Evolutionary conservation across 257 asterid genomes (phyloP).

Genomic region (Primulina huaijiensis): DNA sequence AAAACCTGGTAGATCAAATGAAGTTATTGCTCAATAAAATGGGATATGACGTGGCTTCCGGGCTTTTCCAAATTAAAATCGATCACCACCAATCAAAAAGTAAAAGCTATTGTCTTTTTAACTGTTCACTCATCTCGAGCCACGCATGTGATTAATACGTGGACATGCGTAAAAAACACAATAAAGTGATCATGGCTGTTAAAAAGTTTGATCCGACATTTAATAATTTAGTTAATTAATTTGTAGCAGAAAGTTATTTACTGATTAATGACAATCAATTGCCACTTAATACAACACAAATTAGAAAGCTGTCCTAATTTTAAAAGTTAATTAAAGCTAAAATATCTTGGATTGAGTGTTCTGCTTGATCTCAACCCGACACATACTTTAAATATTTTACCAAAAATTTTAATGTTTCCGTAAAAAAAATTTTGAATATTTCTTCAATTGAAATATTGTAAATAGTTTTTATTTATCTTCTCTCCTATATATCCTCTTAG

Average conservation of each 20-base stretch:
- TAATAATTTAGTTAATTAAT: too few relatives aligned
- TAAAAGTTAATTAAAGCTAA: slow-evolving; percentile 16
- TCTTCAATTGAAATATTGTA: too few relatives aligned
- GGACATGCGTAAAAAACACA: slow-evolving; percentile 10
- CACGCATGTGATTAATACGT: slow-evolving; percentile 34
- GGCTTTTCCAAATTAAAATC: not conserved
- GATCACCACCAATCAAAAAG: not conserved
- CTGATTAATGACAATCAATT: slow-evolving; percentile 9
- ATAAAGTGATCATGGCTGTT: slow-evolving; percentile 2
- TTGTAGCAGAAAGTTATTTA: not conserved
- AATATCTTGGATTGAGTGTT: slow-evolving; percentile 19
- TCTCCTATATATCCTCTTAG: too few relatives aligned
- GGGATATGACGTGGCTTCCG: too few relatives aligned
- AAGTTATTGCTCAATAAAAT: too few relatives aligned
- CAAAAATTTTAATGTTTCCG: too few relatives aligned
- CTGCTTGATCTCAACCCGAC: slow-evolving; percentile 29
- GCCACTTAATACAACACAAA: slow-evolving; percentile 38
- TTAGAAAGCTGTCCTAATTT: slow-evolving; percentile 27
- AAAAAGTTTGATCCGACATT: not conserved
- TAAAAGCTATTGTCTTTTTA: slow-evolving; percentile 3
- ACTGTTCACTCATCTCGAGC: slow-evolving; percentile 36
- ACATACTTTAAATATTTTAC: too few relatives aligned
- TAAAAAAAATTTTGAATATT: too few relatives aligned
- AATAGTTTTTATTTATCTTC: too few relatives aligned
- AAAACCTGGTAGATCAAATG: too few relatives aligned